A percentile compares a stretch with the other conserved stretches of the same genome.
These are phyloP conservation scores for Candida easanensis DNA, from an alignment of 805 yeast species.

Conservation along the genomic window DNA sequence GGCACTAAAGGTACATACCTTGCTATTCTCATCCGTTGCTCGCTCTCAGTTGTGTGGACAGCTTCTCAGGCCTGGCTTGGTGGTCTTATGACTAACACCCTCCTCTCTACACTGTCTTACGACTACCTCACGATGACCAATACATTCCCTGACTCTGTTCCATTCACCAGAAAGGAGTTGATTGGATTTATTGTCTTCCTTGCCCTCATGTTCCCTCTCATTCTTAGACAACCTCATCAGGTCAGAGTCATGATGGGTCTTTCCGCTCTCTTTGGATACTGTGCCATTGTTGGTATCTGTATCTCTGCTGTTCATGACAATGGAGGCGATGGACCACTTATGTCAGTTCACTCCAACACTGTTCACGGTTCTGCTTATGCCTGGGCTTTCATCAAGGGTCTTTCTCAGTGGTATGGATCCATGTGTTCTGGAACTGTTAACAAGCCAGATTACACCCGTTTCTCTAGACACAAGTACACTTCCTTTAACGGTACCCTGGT, in stretches of 20 bases:
- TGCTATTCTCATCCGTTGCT: constrained; percentile 39
- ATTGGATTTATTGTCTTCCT: no score
- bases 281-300: constrained; percentile 8
- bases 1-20: constrained; percentile 44
- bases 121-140: no score
- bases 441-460: constrained; percentile 39
- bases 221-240: no score
- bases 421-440: constrained; percentile 37
- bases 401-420: constrained; percentile 38
- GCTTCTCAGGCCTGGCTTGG: constrained; percentile 13
- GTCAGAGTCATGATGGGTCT: constrained; percentile 6
- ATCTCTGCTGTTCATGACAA: constrained; percentile 5
- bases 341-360: constrained; percentile 5
- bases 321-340: constrained; percentile 5
- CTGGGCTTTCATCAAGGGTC: constrained; percentile 39
- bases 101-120: constrained; percentile 3
- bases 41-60: constrained; percentile 28
- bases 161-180: no score
- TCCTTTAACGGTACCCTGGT: constrained; percentile 28
- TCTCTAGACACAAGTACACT: constrained; percentile 27
- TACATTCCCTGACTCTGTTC: no score
- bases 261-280: constrained; percentile 4
- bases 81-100: constrained; percentile 9
- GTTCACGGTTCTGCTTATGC: constrained; percentile 20
- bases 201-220: no score